Base-by-base conservation (phyloP, 1,139 yeast species). In the Suzukiozyma palmioleophila region DNA sequence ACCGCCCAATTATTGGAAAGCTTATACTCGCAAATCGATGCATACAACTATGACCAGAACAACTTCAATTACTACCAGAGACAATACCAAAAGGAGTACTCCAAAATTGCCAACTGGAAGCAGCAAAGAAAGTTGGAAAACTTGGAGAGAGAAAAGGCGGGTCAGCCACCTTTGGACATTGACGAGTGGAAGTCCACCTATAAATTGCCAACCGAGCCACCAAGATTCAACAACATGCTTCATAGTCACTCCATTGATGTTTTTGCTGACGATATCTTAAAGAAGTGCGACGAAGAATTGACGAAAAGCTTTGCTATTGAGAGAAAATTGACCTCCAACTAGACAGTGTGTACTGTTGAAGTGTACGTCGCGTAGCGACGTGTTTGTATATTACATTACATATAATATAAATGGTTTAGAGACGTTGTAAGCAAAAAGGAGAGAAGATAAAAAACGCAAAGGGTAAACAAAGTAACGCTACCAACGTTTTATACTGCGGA, bases 21-120 rank as follows among this genome's bases (percentile, higher is more conserved):
- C 35, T 72, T 88, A 52, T 76, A 82, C 55, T 84, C 83, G 43
- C 80, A 88, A 39, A 77, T 85, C 35, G 95, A 88, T 59, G 81
- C 84, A 36, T 81, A 80, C 67, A 83, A 83, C 65, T 82, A 82
- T 56, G 94, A 85, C 56, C 87, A 85, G 59, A 83, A 84, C 51
- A 85, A 83, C 64, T 82, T 84, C 70, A 85, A 85, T 67, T 82
- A 81, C 61, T 87, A 81, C 68, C 95, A 85, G 66, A 80, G 95
- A 67, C 83, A 79, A 54, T 69, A 79, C 48, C 77, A 81, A 39
- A 78, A 89, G 59, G 95, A 86, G 57, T 72, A 73, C 58, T 65
- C 79, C 44, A 84, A 82, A 67, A 75, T 85, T 47, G 71, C 74
- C 48, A 88, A 81, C 60, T 85, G 94, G 92, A 79, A 78, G 55